A percentile compares a stretch with the other conserved stretches of the same genome.
Evolutionary conservation across 2,329 filamentous ascomycete genomes (phyloP).

Genomic region (Aspergillus proliferans): DNA sequence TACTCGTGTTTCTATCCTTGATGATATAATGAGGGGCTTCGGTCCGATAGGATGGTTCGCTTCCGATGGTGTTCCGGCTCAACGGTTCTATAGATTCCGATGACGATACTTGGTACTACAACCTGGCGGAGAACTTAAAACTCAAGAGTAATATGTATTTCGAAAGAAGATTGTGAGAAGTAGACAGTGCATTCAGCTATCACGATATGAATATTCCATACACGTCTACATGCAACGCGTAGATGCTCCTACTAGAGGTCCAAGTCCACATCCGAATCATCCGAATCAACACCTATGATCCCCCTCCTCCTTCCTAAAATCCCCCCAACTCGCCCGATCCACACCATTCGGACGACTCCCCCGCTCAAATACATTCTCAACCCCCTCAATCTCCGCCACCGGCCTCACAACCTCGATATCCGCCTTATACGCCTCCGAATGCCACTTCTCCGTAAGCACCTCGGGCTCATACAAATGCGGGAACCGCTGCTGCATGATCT

Average conservation of each 20-base stretch:
- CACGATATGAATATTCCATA: no score
- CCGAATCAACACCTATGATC: conserved; percentile 17
- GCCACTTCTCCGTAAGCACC: conserved; percentile 46
- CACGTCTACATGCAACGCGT: no score
- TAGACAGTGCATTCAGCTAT: neutral
- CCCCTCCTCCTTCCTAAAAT: conserved; percentile 19
- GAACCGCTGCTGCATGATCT: conserved; percentile 47
- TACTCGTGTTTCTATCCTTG: no score
- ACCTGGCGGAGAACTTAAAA: neutral
- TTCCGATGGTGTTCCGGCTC: neutral
- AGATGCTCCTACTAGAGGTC: no score
- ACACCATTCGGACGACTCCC: conserved; percentile 49
- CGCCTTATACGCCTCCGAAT: conserved; percentile 38
- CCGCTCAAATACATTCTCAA: conserved; percentile 44
- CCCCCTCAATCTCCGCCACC: conserved; percentile 41
- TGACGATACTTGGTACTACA: neutral
- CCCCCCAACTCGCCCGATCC: conserved; percentile 45
- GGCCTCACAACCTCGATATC: conserved; percentile 46
- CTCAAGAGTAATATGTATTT: no score
- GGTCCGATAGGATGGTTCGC: neutral
- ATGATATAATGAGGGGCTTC: neutral
- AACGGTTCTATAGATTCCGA: neutral
- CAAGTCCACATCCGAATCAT: neutral
- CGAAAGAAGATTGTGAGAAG: no score
- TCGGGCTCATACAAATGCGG: conserved; percentile 50